Conservation (phyloP, 2,329 filamentous ascomycete species). For the Aureobasidium vineae region DNA sequence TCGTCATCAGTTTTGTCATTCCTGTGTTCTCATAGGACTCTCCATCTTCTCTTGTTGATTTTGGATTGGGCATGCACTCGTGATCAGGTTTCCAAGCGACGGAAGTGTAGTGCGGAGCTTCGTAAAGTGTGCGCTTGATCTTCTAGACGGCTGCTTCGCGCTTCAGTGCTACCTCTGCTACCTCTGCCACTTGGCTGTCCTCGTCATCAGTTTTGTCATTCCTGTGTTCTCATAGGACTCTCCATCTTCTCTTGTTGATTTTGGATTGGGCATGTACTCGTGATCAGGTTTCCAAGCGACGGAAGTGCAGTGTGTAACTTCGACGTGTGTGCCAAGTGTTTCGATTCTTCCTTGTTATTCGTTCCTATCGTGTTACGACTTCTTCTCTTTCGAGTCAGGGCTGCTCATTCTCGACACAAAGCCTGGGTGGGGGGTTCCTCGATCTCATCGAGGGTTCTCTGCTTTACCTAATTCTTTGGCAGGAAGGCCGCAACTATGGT, state of each 20-base stretch:
- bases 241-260: slow-evolving; percentile 22
- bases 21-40: slow-evolving; percentile 15
- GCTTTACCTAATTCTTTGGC: neutral
- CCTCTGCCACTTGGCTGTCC: slow-evolving; percentile 16
- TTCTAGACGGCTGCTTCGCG: neutral
- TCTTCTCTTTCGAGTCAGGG: slow-evolving; percentile 7
- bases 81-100: slow-evolving; percentile 19
- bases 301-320: neutral
- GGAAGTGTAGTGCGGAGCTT: neutral
- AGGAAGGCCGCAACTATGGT: neutral
- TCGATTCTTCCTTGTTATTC: neutral
- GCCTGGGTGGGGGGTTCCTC: slow-evolving; percentile 23
- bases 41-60: slow-evolving; percentile 22
- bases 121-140: neutral
- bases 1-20: slow-evolving; percentile 21
- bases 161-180: neutral
- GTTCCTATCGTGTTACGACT: neutral
- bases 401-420: slow-evolving; percentile 19
- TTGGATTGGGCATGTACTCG: slow-evolving; percentile 23
- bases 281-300: slow-evolving; percentile 20
- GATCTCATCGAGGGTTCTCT: slow-evolving; percentile 7
- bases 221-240: slow-evolving; percentile 19
- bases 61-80: slow-evolving; percentile 20
- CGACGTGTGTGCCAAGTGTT: neutral
- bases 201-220: slow-evolving; percentile 23